These are phyloP conservation scores for Venturia asperata DNA, from an alignment of 2,329 filamentous ascomycete species.

Conservation along the genomic window DNA sequence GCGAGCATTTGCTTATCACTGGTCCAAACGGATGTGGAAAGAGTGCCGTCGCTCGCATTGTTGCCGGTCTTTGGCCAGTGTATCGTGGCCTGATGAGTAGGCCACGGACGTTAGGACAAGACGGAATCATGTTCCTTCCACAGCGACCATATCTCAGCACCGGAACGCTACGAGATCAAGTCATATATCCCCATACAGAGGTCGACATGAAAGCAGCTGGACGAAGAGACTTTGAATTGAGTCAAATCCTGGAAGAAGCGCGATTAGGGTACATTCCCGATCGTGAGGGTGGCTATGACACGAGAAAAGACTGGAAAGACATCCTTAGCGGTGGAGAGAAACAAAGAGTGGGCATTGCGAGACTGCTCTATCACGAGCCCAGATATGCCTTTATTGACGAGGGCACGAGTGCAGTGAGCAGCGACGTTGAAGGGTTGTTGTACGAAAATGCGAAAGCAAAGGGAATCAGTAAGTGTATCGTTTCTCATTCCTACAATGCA, in stretches of 20 bases:
- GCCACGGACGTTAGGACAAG: slow-evolving; percentile 69
- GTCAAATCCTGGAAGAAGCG: slow-evolving; percentile 71
- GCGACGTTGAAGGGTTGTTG: slow-evolving; percentile 85
- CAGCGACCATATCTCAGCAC: slow-evolving; percentile 88
- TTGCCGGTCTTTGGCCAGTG: slow-evolving; percentile 91
- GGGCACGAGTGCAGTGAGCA: slow-evolving; percentile 87
- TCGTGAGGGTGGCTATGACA: slow-evolving; percentile 93
- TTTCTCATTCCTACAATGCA: background rate
- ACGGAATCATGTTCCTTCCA: slow-evolving; percentile 97
- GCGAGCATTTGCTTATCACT: slow-evolving; percentile 90
- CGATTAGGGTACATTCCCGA: slow-evolving; percentile 82
- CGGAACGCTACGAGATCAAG: slow-evolving; percentile 89
- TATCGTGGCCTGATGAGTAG: slow-evolving; percentile 88
- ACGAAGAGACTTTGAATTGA: slow-evolving; percentile 70
- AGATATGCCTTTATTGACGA: slow-evolving; percentile 93
- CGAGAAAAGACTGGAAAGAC: slow-evolving; percentile 96
- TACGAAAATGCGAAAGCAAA: slow-evolving; percentile 91
- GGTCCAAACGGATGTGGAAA: slow-evolving; percentile 94
- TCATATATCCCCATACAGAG: slow-evolving; percentile 95
- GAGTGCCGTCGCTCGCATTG: slow-evolving; percentile 75
- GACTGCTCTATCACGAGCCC: slow-evolving; percentile 89
- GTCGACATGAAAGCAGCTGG: slow-evolving; percentile 83
- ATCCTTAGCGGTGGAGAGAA: slow-evolving; percentile 97
- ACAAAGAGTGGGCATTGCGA: slow-evolving; percentile 85
- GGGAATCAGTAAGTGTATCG: slow-evolving; percentile 71